These are phyloP conservation scores for Tirmania nivea DNA, from an alignment of 495 filamentous ascomycete genomes.

Conservation along the genomic window DNA sequence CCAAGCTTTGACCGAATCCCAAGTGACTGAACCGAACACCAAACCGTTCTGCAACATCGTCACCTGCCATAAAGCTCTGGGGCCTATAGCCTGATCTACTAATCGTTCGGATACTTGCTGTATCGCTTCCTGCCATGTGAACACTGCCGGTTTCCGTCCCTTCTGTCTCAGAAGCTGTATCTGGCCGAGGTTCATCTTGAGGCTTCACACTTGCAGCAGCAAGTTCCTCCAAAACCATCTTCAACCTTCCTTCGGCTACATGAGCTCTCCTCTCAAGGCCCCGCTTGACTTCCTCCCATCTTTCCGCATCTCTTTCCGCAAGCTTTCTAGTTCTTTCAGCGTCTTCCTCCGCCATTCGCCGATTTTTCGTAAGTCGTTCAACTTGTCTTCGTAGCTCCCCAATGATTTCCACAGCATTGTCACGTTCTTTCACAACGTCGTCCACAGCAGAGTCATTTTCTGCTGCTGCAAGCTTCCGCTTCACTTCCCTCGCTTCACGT, in stretches of 20 bases:
- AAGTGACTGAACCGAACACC: constrained; percentile 43
- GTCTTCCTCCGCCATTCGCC: constrained; percentile 67
- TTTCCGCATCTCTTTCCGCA: constrained; percentile 62
- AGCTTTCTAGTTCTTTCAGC: constrained; percentile 48
- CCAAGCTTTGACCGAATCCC: constrained; percentile 44
- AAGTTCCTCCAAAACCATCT: constrained; percentile 63
- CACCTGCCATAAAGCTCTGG: constrained; percentile 17
- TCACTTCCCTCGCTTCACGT: constrained; percentile 59
- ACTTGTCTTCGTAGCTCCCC: constrained; percentile 57
- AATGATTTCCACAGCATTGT: constrained; percentile 55
- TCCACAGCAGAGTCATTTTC: constrained; percentile 74
- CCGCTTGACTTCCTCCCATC: constrained; percentile 61
- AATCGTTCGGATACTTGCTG: constrained; percentile 51
- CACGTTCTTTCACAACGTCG: constrained; percentile 64
- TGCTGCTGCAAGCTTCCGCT: constrained; percentile 61
- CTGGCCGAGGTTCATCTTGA: constrained; percentile 24
- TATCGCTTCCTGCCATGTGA: constrained; percentile 33
- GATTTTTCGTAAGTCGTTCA: constrained; percentile 54
- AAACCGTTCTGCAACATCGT: constrained; percentile 24
- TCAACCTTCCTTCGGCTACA: constrained; percentile 67
- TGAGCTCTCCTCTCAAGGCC: constrained; percentile 64
- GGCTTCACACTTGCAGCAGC: constrained; percentile 25
- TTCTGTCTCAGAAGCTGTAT: background rate
- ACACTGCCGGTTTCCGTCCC: background rate
- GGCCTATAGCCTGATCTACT: constrained; percentile 40